These are phyloP conservation scores for Pezicula radicicola DNA, from an alignment of 2,329 filamentous ascomycete genomes.

Conservation along the genomic window DNA sequence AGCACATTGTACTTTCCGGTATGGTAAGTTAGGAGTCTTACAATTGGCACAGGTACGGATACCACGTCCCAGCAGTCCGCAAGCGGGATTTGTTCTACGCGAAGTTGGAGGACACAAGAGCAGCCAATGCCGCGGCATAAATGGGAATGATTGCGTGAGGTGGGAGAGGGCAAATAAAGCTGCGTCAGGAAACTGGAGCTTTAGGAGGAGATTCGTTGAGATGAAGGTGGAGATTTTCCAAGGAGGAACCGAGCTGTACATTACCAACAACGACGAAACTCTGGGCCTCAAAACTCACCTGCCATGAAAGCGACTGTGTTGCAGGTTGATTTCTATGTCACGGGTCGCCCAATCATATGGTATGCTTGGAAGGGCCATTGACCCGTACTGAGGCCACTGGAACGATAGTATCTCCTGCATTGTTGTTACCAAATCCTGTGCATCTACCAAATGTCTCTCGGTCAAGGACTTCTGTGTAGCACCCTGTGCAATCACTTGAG, in stretches of 20 bases:
- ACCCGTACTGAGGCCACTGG: no score
- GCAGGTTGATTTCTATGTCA: not conserved
- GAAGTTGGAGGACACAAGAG: slow-evolving; percentile 36
- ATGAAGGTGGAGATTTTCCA: not conserved
- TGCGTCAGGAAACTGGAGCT: no score
- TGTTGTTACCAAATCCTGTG: no score
- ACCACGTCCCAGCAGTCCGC: slow-evolving; percentile 39
- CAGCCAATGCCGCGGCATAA: slow-evolving; percentile 26
- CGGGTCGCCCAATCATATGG: not conserved
- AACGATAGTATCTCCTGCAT: no score
- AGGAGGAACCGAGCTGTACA: slow-evolving; percentile 24
- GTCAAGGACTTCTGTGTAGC: no score
- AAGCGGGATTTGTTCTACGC: slow-evolving; percentile 37
- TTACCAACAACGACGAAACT: slow-evolving; percentile 23
- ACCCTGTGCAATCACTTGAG: no score
- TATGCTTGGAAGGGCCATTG: no score
- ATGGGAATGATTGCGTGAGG: not conserved
- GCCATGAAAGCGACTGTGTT: no score
- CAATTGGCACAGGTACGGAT: slow-evolving; percentile 29
- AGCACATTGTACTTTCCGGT: not conserved
- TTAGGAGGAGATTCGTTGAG: not conserved
- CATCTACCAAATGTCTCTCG: no score
- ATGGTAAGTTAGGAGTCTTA: slow-evolving; percentile 5
- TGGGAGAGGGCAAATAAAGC: not conserved
- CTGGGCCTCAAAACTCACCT: slow-evolving; percentile 13